A percentile compares a stretch with the other conserved stretches of the same genome.
These are phyloP conservation scores for Alisma plantagoaquatica DNA, from an alignment of 106 monocot species.

Conservation along the genomic window DNA sequence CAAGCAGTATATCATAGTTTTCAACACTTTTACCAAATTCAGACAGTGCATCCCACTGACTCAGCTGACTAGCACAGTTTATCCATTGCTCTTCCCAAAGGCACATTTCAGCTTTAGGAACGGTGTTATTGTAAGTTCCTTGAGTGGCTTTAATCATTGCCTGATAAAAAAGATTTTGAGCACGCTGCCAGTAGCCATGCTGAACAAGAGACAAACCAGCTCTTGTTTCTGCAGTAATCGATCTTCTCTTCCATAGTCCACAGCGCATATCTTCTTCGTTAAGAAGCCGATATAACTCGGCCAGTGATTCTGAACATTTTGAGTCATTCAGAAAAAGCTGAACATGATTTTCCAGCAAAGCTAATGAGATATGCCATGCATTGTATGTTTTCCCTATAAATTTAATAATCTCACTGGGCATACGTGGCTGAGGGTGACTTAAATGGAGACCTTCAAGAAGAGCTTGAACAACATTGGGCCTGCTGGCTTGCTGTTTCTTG, in stretches of 20 bases:
- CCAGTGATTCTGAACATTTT: constrained; percentile 97
- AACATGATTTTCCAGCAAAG: constrained; percentile 90
- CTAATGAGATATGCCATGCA: constrained; percentile 91
- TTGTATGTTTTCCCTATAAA: constrained; percentile 97
- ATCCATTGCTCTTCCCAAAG: constrained; percentile 99
- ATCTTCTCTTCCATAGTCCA: constrained; percentile 97
- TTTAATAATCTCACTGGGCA: constrained; percentile 99
- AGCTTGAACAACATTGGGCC: constrained; percentile 98
- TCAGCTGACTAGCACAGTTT: constrained; percentile 76
- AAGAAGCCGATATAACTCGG: constrained; percentile 85
- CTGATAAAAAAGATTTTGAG: constrained; percentile 92
- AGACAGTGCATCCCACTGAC: constrained; percentile 87
- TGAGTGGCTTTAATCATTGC: constrained; percentile 99
- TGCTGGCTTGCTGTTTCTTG: constrained; percentile 78
- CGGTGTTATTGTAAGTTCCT: constrained; percentile 92
- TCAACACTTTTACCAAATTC: constrained; percentile 97
- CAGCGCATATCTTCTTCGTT: constrained; percentile 99
- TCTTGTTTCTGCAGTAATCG: constrained; percentile 96
- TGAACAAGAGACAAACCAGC: constrained; percentile 95
- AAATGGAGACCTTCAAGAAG: constrained; percentile 97
- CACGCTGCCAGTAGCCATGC: constrained; percentile 98
- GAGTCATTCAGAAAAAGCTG: constrained; percentile 90
- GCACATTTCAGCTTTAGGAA: constrained; percentile 98
- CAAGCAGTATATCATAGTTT: constrained; percentile 92
- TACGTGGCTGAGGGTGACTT: constrained; percentile 97